Percentiles rank a stretch among this genome's conserved stretches.
Evolutionary conservation across 345 rosid genomes (phyloP).

Genomic region (Microthlaspi erraticum): DNA sequence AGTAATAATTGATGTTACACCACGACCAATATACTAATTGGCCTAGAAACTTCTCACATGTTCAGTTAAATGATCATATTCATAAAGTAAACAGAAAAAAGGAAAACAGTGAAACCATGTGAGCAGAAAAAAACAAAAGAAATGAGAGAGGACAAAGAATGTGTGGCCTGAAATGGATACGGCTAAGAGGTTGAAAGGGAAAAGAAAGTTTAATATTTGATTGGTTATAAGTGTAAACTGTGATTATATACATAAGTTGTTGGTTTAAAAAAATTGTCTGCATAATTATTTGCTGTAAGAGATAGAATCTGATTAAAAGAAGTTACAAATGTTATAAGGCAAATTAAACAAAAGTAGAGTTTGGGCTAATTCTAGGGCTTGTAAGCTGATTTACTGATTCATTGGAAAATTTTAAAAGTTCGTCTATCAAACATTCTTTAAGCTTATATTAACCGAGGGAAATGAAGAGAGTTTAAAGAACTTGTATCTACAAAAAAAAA

Average conservation of each 20-base stretch:
- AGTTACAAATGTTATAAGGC: too few species aligned
- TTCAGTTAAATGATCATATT: neutral
- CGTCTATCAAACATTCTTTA: too few species aligned
- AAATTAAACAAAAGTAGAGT: too few species aligned
- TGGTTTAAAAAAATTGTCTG: neutral
- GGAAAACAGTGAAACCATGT: neutral
- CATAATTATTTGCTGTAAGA: neutral
- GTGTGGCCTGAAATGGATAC: conserved; percentile 18
- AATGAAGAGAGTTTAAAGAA: too few species aligned
- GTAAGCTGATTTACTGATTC: too few species aligned
- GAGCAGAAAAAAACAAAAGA: neutral
- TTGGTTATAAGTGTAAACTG: neutral
- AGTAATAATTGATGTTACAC: neutral
- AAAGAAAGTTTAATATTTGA: neutral
- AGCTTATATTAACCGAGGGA: too few species aligned
- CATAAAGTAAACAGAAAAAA: conserved; percentile 9
- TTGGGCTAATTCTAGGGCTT: too few species aligned
- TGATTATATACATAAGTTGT: neutral
- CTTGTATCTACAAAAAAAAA: too few species aligned
- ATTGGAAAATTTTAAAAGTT: too few species aligned
- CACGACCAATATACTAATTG: conserved; percentile 1
- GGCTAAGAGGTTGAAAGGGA: neutral
- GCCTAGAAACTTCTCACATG: conserved; percentile 17
- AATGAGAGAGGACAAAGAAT: neutral
- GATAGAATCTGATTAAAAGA: neutral